Base-by-base conservation (phyloP, 2,329 filamentous ascomycete genomes). In the Atkinsonella hypoxylon region DNA sequence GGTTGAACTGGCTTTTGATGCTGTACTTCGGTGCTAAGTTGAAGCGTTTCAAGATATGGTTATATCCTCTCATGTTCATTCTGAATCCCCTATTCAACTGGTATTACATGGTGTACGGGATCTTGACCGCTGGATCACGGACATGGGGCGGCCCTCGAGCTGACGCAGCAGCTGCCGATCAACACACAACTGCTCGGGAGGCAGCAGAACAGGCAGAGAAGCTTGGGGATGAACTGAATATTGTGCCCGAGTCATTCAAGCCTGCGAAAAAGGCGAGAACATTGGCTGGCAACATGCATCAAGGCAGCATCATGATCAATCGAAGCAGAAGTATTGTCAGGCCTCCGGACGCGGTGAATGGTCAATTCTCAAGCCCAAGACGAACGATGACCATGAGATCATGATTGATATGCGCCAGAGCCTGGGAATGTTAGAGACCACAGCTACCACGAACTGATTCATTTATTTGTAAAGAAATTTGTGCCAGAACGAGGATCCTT, bases 71-170 rank as follows among this genome's bases (percentile, higher is more conserved):
- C 55, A 96, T 97, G 89, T 97, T 96, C 64, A 70, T 95, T 45
- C 67, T 96, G 55, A 97, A 96, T 62, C 91, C 93, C 0, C 94
- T 97, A 63, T 90, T 96, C 76, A 97, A 97, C 68, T 97, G 91
- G 91, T 79, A 89, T 52, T 97, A 97, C 71, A 95, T 96, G 86
- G 85, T 95, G 2, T 95, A 96, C 65, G 90, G 89, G 43, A 94
- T 95, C 58, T 93, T 95, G 67, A 96, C 91, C 0, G 89, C 90
- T 31, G 89, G 90, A 18, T 89, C 95, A 65, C 79, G 91, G 56
- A 97, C 91, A 1, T 98, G 93, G 91, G 91, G 91, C 57, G 91
- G 91, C 0, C 93, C 91, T 11, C 80, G 91, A 60, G 89, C 89
- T 1, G 91, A 97, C 67, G 90, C 90, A 1, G 88, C 86, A 31